A percentile compares a stretch with the other conserved stretches of the same genome.
Evolutionary conservation across 768 basidiomycete genomes (phyloP).

Genomic region (Mycena indigotica): DNA sequence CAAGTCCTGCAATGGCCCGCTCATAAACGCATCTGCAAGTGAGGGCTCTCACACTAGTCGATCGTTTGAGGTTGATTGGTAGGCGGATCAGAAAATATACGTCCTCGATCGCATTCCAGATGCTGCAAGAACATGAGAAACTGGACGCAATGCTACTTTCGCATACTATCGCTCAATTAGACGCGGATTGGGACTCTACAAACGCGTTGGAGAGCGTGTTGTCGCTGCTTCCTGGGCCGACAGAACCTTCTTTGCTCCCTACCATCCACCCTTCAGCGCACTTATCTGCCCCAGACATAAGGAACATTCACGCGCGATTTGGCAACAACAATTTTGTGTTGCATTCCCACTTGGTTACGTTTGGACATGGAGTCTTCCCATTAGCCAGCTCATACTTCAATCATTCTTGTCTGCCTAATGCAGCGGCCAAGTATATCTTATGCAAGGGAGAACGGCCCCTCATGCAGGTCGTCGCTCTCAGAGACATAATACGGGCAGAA

Average conservation of each 20-base stretch:
- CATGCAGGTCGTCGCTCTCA: constrained; percentile 71
- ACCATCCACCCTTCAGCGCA: constrained; percentile 30
- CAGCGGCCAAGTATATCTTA: constrained; percentile 61
- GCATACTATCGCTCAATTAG: constrained; percentile 54
- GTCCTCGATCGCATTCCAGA: constrained; percentile 48
- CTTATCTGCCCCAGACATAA: constrained; percentile 25
- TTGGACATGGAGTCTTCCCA: constrained; percentile 78
- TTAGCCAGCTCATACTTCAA: constrained; percentile 80
- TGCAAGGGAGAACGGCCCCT: constrained; percentile 35
- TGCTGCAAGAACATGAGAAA: constrained; percentile 53
- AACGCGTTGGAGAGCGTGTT: constrained; percentile 39
- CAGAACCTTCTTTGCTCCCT: constrained; percentile 36
- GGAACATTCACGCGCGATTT: constrained; percentile 57
- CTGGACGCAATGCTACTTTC: constrained; percentile 67
- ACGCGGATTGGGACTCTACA: constrained; percentile 26
- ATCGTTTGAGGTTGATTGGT: not conserved
- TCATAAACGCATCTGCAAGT: constrained; percentile 73
- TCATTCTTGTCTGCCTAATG: constrained; percentile 79
- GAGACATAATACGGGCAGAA: constrained; percentile 56
- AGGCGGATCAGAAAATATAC: constrained; percentile 45
- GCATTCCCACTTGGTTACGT: constrained; percentile 68
- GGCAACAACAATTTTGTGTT: constrained; percentile 83
- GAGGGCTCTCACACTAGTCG: not conserved
- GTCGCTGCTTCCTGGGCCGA: constrained; percentile 49
- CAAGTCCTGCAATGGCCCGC: constrained; percentile 68